Percentiles rank a stretch among this genome's conserved stretches.
Evolutionary conservation across 2,329 filamentous ascomycete species (phyloP).

Genomic region (Paecilomyces variotii): DNA sequence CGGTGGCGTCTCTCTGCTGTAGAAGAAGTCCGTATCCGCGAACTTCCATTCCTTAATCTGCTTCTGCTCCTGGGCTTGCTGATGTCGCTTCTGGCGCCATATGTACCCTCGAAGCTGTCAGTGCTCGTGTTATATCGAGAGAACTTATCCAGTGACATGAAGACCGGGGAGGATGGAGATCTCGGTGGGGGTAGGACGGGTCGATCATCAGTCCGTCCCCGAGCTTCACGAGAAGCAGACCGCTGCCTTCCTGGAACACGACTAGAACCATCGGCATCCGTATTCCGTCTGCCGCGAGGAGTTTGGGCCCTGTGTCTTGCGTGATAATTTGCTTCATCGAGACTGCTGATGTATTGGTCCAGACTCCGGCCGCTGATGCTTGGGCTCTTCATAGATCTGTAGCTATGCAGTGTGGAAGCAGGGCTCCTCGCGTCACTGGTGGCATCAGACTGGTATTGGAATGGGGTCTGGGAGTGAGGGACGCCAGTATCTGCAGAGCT

Average conservation of each 20-base stretch:
- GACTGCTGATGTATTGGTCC: conserved; percentile 78
- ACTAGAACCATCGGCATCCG: conserved; percentile 32
- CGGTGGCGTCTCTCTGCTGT: conserved; percentile 18
- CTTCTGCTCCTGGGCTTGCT: conserved; percentile 35
- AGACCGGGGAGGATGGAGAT: conserved; percentile 84
- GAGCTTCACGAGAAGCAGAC: conserved; percentile 54
- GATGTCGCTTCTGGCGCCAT: conserved; percentile 31
- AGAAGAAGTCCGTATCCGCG: conserved; percentile 20
- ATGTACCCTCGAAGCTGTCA: conserved; percentile 43
- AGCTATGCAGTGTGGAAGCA: conserved; percentile 37
- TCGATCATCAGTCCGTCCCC: conserved; percentile 57
- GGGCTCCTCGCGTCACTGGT: conserved; percentile 37
- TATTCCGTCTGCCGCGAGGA: conserved; percentile 43
- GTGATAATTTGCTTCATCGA: conserved; percentile 67
- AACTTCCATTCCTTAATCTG: conserved; percentile 44
- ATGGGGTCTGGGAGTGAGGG: conserved; percentile 52
- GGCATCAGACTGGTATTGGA: conserved; percentile 46
- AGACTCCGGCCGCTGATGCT: conserved; percentile 58
- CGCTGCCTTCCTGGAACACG: conserved; percentile 43
- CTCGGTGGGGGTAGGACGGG: conserved; percentile 70
- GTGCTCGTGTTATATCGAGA: conserved; percentile 36
- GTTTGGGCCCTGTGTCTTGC: conserved; percentile 41
- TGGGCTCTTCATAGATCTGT: conserved; percentile 46
- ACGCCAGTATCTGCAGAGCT: conserved; percentile 34
- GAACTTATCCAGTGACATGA: conserved; percentile 87